Evolutionary conservation across 2,329 filamentous ascomycete genomes (phyloP), one percentile per base, ranked within the genome.

Genomic region (Cercospora brassicicola): DNA sequence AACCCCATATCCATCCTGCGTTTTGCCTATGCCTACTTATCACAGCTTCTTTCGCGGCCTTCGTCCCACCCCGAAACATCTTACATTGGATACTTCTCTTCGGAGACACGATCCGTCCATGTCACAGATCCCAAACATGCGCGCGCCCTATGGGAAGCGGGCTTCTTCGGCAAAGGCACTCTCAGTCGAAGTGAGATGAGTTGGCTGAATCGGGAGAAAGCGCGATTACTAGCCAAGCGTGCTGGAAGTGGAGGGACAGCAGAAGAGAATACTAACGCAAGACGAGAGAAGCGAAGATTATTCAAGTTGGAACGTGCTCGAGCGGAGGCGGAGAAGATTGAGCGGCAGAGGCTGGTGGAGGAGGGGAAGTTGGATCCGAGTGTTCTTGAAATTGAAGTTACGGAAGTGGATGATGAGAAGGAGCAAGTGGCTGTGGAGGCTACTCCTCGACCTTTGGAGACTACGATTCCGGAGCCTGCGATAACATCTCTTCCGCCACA

Each of bases 121-220:
- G 85, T 99, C 66, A 92, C 88, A 18, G 90, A 97, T 78, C 84
- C 88, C 28, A 84, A 85, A 65, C 90, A 92, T 3, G 90, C 96
- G 70, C 86, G 91, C 64, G 92, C 90, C 1, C 81, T 99, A 26
- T 99, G 96, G 95, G 92, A 97, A 80, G 92, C 96, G 82, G 95
- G 95, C 4, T 99, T 99, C 81, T 99, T 94, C 80, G 96, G 96
- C 59, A 97, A 97, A 80, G 95, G 95, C 55, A 94, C 85, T 74
- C 83, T 98, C 67, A 97, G 94, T 82, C 89, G 96, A 74, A 97
- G 94, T 83, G 94, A 99, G 79, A 94, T 94, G 2, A 95, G 89
- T 73, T 99, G 95, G 95, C 80, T 97, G 61, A 91, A 91, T 71
- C 86, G 91, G 70, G 93, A 97, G 79, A 90, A 92, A 79, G 89